phyloP scores from a whole-genome alignment of 306 rosid species.

The Acacia acuminata region DNA sequence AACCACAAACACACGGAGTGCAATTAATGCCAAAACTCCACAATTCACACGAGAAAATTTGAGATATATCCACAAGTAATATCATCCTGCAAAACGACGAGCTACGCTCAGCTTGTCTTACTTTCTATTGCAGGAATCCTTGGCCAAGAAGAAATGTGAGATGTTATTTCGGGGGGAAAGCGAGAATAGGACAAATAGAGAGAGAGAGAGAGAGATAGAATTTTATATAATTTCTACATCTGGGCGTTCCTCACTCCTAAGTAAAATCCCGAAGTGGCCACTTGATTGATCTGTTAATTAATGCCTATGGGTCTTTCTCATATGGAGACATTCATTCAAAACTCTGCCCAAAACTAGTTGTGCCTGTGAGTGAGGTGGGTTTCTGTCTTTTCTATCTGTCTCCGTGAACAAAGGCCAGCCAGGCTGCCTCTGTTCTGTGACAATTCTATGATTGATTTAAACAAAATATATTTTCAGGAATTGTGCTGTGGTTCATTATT shows the following conservation, averaged over 20 bases:
- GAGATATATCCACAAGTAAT: neutral
- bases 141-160: constrained; percentile 48
- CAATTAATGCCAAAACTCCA: constrained; percentile 26
- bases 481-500: constrained; percentile 14
- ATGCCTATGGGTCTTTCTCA: constrained; percentile 42
- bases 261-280: constrained; percentile 36
- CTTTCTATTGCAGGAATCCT: constrained; percentile 51
- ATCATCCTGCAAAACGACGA: constrained; percentile 29
- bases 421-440: constrained; percentile 29
- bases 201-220: neutral
- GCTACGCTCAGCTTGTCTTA: neutral
- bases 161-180: constrained; percentile 30
- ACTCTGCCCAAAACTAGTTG: constrained; percentile 8
- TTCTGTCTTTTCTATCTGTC: constrained; percentile 13
- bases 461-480: constrained; percentile 24
- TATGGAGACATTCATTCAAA: constrained; percentile 23
- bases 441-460: constrained; percentile 31
- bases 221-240: constrained; percentile 44
- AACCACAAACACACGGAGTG: constrained; percentile 28
- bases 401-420: constrained; percentile 29
- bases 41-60: constrained; percentile 25
- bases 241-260: constrained; percentile 50
- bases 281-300: neutral
- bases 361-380: neutral
- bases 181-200: constrained; percentile 38